Conservation (phyloP, 116 monocot genomes). For the Trichopus zeylanicus region DNA sequence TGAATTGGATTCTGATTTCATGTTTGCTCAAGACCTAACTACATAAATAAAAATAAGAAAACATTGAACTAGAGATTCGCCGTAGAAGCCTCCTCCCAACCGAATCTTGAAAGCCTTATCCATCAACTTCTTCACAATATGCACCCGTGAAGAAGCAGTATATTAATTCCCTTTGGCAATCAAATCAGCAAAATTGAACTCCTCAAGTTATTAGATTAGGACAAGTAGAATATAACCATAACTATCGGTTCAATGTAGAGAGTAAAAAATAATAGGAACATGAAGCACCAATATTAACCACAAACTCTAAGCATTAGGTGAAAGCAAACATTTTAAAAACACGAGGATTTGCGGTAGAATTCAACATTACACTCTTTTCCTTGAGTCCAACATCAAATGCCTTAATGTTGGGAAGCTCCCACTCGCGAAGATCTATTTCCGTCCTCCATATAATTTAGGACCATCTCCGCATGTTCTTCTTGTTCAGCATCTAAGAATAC, state of each 20-base stretch:
- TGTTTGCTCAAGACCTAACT: too few relatives aligned
- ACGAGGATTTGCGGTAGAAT: constrained; percentile 65
- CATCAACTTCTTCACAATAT: constrained; percentile 46
- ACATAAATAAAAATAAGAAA: not conserved
- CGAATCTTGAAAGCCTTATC: constrained; percentile 54
- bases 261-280: not conserved
- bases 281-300: not conserved
- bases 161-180: constrained; percentile 44
- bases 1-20: too few relatives aligned
- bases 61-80: constrained; percentile 68
- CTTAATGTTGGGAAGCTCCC: constrained; percentile 29
- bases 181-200: constrained; percentile 41
- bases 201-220: constrained; percentile 37
- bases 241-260: too few relatives aligned
- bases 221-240: too few relatives aligned
- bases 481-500: constrained; percentile 32
- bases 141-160: constrained; percentile 23
- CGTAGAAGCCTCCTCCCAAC: constrained; percentile 79
- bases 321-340: constrained; percentile 55
- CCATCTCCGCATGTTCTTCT: constrained; percentile 17
- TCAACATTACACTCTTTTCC: constrained; percentile 47
- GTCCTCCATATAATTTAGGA: constrained; percentile 62
- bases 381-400: constrained; percentile 63
- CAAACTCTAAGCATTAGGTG: too few relatives aligned
- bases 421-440: constrained; percentile 39